phyloP scores from a whole-genome alignment of 768 basidiomycete genomes.

The Udeniomyces megalosporus region DNA sequence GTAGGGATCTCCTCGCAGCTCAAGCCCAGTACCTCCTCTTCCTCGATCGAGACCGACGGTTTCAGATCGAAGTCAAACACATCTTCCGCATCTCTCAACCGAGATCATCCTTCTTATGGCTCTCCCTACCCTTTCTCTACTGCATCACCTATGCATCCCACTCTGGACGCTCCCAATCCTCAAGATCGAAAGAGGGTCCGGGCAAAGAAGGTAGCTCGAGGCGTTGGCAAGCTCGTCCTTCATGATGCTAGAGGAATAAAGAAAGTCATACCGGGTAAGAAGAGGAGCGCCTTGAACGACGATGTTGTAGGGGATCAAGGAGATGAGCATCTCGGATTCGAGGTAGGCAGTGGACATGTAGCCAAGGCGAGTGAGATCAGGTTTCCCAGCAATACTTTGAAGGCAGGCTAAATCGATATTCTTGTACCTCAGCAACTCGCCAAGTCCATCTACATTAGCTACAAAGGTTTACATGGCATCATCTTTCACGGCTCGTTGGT shows the following conservation, averaged over 20 bases:
- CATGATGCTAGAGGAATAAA: constrained; percentile 10
- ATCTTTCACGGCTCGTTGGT: too few relatives aligned
- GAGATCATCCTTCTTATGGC: too few relatives aligned
- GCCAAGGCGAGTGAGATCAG: not conserved
- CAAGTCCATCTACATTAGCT: constrained; percentile 43
- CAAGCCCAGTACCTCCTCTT: too few relatives aligned
- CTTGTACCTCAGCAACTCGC: constrained; percentile 47
- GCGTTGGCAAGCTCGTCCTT: not conserved
- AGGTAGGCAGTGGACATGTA: not conserved
- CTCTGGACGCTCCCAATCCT: too few relatives aligned
- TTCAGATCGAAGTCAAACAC: too few relatives aligned
- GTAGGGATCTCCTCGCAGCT: too few relatives aligned
- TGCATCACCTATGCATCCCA: too few relatives aligned
- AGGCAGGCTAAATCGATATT: not conserved
- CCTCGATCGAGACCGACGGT: too few relatives aligned
- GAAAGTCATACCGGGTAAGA: constrained; percentile 3
- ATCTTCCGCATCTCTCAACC: too few relatives aligned
- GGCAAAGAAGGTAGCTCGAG: not conserved
- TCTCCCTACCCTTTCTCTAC: too few relatives aligned
- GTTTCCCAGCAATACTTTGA: too few relatives aligned
- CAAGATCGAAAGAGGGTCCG: too few relatives aligned
- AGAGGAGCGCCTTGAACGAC: not conserved
- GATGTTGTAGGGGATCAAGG: not conserved
- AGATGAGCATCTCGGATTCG: not conserved
- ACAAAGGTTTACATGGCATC: constrained; percentile 30